Base-by-base conservation (phyloP, 2,329 filamentous ascomycete genomes). In the Arthrinium phaeospermum region DNA sequence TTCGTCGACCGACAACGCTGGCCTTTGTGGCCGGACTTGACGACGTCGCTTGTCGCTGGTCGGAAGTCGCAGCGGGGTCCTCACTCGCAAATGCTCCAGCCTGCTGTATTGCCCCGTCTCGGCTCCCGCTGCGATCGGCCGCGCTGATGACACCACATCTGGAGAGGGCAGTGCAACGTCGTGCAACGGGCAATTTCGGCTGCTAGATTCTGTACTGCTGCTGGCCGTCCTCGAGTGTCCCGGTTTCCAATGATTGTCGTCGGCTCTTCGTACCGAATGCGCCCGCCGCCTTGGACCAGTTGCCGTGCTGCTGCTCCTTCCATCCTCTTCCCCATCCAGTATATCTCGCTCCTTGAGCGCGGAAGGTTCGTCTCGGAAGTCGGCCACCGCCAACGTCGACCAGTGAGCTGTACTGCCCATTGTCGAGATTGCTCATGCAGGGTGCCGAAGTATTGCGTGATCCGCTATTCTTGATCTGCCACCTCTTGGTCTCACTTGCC, bases 41-140 rank as follows among this genome's bases (percentile, higher is more conserved):
- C 57, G 57, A 64, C 19, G 57, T 64, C 34, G 57, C 57, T n/a
- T 64, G 30, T 64, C 57, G 57, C 57, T 64, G 57, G 57, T 64
- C 30, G 57, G 57, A 64, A 64, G 57, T 30, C 34, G 57, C 34
- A 64, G 34, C 34, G 57, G 57, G 19, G 57, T 64, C 57, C 22
- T 64, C 8, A 64, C 57, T 64, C 57, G 57, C 57, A 64, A 64
- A 34, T 64, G 57, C 57, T 64, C 57, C 22, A 64, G 34, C 30
- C 57, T 37, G n/a, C 57, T 64, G 19, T 64, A 64, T 64, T 64
- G 57, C 57, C 57, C 57, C 34, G 57, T n/a, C 34, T 41, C 57
- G 53, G 30, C 12, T 41, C 19, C 30, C 57, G 34, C 57, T 64
- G 57, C 30, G 16, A 41, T 64, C 57, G 57, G 57, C 57, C 57